Conservation (phyloP, 2,329 filamentous ascomycete genomes). For the Neocucurbitaria cava region DNA sequence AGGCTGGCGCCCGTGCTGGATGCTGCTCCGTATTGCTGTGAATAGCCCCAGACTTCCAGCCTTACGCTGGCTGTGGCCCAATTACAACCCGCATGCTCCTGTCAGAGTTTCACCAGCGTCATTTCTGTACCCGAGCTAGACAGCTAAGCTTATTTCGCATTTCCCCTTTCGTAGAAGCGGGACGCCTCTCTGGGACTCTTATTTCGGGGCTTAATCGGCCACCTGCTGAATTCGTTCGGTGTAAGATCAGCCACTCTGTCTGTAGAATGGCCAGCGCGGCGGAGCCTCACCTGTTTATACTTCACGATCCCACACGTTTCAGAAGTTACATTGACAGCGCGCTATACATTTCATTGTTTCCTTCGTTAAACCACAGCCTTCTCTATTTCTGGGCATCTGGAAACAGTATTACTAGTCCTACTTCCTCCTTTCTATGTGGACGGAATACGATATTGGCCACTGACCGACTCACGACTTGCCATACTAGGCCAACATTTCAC, state of each 20-base stretch:
- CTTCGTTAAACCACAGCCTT: slow-evolving; percentile 11
- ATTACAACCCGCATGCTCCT: slow-evolving; percentile 7
- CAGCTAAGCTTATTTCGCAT: slow-evolving; percentile 5
- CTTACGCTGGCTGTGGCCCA: slow-evolving; percentile 6
- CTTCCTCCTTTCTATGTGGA: slow-evolving; percentile 14
- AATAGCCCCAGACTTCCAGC: slow-evolving; percentile 5
- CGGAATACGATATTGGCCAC: slow-evolving; percentile 20
- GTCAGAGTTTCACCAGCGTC: slow-evolving; percentile 12
- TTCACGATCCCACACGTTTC: slow-evolving; percentile 22
- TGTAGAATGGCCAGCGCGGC: slow-evolving; percentile 15
- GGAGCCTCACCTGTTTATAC: slow-evolving; percentile 31
- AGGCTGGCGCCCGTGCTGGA: background rate
- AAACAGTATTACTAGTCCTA: slow-evolving; percentile 16
- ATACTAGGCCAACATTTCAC: slow-evolving; percentile 20
- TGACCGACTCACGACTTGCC: slow-evolving; percentile 12
- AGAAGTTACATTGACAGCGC: slow-evolving; percentile 9
- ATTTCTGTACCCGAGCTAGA: slow-evolving; percentile 1
- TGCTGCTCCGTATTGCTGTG: background rate
- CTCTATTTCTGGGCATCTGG: slow-evolving; percentile 24
- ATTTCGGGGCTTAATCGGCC: slow-evolving; percentile 29
- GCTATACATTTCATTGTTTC: slow-evolving; percentile 12
- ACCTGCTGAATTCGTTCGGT: slow-evolving; percentile 5
- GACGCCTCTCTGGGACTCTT: slow-evolving; percentile 7
- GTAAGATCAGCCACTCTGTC: slow-evolving; percentile 25
- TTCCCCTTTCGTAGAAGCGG: slow-evolving; percentile 7